phyloP scores from a whole-genome alignment of 305 asterid species.

The Lippia alba region DNA sequence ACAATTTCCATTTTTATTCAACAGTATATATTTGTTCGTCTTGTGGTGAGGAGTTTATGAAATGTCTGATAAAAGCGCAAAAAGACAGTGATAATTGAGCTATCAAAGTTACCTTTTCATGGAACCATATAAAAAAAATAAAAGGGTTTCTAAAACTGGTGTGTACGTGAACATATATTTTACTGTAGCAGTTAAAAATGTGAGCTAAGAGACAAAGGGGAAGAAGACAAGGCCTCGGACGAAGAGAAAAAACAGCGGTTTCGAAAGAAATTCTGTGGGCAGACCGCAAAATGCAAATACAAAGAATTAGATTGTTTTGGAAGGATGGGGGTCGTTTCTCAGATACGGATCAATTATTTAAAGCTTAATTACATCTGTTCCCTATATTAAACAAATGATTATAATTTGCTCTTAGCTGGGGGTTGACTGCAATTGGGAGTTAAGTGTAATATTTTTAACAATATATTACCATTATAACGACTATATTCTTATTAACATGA shows the following conservation, averaged over 20 bases:
- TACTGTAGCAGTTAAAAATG: slow-evolving; percentile 27
- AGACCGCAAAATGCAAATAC: background rate
- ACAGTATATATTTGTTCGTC: background rate
- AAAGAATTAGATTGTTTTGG: too few species aligned
- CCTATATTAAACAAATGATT: too few species aligned
- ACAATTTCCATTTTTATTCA: background rate
- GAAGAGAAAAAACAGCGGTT: slow-evolving; percentile 22
- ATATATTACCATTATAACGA: too few species aligned
- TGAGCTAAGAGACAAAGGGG: slow-evolving; percentile 25
- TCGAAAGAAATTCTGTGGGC: slow-evolving; percentile 21
- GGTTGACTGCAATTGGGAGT: too few species aligned
- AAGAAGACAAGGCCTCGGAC: slow-evolving; percentile 17
- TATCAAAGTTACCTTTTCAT: background rate
- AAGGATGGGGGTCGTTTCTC: background rate
- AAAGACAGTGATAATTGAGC: slow-evolving; percentile 1
- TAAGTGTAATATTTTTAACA: too few species aligned
- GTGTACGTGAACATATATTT: slow-evolving; percentile 17
- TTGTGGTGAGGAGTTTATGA: background rate
- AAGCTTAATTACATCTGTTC: too few species aligned
- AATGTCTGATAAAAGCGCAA: slow-evolving; percentile 2
- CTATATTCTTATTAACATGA: too few species aligned
- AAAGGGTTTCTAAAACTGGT: background rate
- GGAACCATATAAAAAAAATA: background rate
- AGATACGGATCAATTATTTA: background rate
- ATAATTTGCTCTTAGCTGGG: too few species aligned